These are phyloP conservation scores for Sporothrix curviconia DNA, from an alignment of 2,329 filamentous ascomycete species.

Conservation along the genomic window DNA sequence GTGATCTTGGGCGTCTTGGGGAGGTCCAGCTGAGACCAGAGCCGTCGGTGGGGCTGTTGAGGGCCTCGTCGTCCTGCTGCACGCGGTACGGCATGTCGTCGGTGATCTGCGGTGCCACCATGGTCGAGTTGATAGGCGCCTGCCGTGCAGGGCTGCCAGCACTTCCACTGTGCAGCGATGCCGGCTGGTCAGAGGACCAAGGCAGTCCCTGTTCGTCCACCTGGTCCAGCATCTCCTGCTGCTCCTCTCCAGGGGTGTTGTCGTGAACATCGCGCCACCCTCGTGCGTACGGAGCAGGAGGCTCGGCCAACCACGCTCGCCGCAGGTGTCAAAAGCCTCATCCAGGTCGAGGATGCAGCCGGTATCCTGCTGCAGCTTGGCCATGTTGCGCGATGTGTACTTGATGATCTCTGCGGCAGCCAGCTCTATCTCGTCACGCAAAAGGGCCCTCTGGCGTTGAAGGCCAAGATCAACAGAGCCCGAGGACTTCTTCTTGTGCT, in stretches of 20 bases:
- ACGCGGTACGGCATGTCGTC: slow-evolving; percentile 19
- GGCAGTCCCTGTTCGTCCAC: background rate
- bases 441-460: slow-evolving; percentile 19
- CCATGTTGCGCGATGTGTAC: slow-evolving; percentile 24
- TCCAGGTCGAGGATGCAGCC: slow-evolving; percentile 24
- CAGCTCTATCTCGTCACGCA: slow-evolving; percentile 12
- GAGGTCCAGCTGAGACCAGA: slow-evolving; percentile 8
- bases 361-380: slow-evolving; percentile 21
- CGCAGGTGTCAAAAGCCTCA: slow-evolving; percentile 21
- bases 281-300: slow-evolving; percentile 21
- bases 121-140: slow-evolving; percentile 12
- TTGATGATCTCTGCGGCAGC: slow-evolving; percentile 21
- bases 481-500: slow-evolving; percentile 14
- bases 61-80: slow-evolving; percentile 16
- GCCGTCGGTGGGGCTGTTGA: slow-evolving; percentile 17
- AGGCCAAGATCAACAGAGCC: slow-evolving; percentile 16
- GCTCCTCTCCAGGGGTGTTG: slow-evolving; percentile 8
- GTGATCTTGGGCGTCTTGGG: slow-evolving; percentile 8
- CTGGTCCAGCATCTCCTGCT: background rate
- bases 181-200: background rate
- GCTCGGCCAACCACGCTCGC: slow-evolving; percentile 22
- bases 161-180: background rate
- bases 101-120: slow-evolving; percentile 7
- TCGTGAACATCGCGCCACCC: slow-evolving; percentile 14
- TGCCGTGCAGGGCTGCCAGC: slow-evolving; percentile 1